Evolutionary conservation across 75 land plant genomes (phyloP).

Genomic region (Cunninghamia lanceolata): DNA sequence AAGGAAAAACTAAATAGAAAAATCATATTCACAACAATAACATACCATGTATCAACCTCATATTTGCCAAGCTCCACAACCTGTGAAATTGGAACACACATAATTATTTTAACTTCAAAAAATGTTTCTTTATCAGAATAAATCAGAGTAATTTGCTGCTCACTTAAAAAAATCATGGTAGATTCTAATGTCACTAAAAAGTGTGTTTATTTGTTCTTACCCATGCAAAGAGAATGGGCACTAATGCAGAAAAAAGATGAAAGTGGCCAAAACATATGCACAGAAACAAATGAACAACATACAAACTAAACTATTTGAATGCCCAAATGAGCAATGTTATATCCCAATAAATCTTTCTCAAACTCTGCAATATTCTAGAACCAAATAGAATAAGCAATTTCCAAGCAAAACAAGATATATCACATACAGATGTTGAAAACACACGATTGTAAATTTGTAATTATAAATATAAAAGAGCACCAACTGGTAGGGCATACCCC

Average conservation of each 20-base stretch:
- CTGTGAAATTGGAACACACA: constrained; percentile 12
- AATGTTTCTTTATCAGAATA: not conserved
- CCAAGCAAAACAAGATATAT: not conserved
- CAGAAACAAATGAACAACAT: not conserved
- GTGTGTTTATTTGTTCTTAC: not conserved
- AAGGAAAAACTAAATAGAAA: not conserved
- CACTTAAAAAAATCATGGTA: not conserved
- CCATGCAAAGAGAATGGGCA: not conserved
- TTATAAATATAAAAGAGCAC: not conserved
- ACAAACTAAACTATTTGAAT: not conserved
- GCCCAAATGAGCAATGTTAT: not conserved
- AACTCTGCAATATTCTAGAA: not conserved
- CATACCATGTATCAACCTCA: constrained; percentile 56
- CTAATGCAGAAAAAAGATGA: not conserved
- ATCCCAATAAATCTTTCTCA: not conserved
- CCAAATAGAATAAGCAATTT: not conserved
- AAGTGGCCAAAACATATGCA: not conserved
- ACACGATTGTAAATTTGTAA: not conserved
- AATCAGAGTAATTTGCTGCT: not conserved
- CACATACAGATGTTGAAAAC: not conserved
- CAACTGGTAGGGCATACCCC: not conserved
- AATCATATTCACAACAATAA: not conserved
- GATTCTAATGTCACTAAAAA: not conserved
- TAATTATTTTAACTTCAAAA: not conserved
- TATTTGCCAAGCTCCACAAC: constrained; percentile 53